These are phyloP conservation scores for Boletus bicolor DNA, from an alignment of 768 basidiomycete species.

Conservation along the genomic window DNA sequence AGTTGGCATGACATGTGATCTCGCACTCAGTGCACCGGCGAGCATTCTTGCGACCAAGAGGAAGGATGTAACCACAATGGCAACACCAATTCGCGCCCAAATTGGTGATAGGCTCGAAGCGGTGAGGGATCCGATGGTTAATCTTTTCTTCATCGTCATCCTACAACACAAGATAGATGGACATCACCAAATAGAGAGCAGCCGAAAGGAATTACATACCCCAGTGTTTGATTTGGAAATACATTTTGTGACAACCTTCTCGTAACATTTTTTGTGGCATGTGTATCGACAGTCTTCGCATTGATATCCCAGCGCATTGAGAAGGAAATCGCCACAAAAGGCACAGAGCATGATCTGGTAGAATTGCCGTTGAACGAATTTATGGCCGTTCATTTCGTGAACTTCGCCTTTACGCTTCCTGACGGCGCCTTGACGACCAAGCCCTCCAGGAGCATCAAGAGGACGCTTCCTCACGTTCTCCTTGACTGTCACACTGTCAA, in stretches of 20 bases:
- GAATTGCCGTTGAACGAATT: conserved; percentile 96
- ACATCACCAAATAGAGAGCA: neutral
- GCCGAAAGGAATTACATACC: conserved; percentile 46
- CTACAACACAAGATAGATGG: conserved; percentile 36
- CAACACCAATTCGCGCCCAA: conserved; percentile 99
- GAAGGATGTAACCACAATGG: conserved; percentile 98
- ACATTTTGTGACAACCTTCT: conserved; percentile 99
- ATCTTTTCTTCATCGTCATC: conserved; percentile 98
- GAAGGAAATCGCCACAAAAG: conserved; percentile 95
- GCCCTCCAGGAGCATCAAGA: conserved; percentile 84
- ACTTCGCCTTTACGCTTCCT: conserved; percentile 98
- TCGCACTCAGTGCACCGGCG: conserved; percentile 94
- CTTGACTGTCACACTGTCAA: conserved; percentile 63
- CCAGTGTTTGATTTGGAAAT: conserved; percentile 95
- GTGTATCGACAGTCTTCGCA: conserved; percentile 99
- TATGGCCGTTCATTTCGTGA: conserved; percentile 99
- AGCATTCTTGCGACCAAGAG: conserved; percentile 94
- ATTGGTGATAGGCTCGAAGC: conserved; percentile 95
- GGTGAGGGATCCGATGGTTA: conserved; percentile 98
- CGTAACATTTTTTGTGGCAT: conserved; percentile 98
- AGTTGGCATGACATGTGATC: conserved; percentile 95
- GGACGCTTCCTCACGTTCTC: conserved; percentile 96
- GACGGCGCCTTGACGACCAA: conserved; percentile 97
- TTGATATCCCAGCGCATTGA: conserved; percentile 97
- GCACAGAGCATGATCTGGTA: conserved; percentile 99